Evolutionary conservation across 495 filamentous ascomycete genomes (phyloP).

Genomic region (Friedmanniomyces simplex): DNA sequence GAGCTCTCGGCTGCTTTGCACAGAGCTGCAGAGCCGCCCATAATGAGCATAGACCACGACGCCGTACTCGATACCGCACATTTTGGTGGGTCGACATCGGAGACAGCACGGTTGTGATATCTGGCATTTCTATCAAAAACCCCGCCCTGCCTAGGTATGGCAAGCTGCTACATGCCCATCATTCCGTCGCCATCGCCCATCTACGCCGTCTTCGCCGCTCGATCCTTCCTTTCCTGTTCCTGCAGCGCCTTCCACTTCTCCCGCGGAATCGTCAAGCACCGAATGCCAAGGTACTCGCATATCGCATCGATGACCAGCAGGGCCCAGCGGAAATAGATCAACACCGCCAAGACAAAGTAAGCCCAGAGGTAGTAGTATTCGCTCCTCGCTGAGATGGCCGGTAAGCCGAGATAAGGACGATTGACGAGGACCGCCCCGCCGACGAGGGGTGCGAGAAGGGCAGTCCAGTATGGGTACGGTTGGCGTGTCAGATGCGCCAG

Average conservation of each 20-base stretch:
- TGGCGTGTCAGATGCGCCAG: constrained; percentile 87
- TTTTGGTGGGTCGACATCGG: too few species aligned
- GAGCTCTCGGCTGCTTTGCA: too few species aligned
- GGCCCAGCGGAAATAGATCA: constrained; percentile 88
- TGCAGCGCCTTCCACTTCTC: constrained; percentile 17
- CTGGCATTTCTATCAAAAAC: too few species aligned
- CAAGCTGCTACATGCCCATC: too few species aligned
- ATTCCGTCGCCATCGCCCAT: too few species aligned
- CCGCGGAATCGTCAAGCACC: constrained; percentile 69
- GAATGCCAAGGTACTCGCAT: constrained; percentile 84
- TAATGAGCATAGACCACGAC: too few species aligned
- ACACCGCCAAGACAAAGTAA: constrained; percentile 69
- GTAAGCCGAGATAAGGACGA: constrained; percentile 64
- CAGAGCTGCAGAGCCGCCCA: too few species aligned
- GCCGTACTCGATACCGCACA: too few species aligned
- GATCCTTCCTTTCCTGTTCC: constrained; percentile 2
- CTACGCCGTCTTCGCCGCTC: neutral
- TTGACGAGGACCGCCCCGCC: constrained; percentile 77
- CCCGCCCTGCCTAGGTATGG: too few species aligned
- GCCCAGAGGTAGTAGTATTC: constrained; percentile 74
- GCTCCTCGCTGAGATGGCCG: constrained; percentile 29
- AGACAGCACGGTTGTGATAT: too few species aligned
- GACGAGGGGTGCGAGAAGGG: constrained; percentile 75
- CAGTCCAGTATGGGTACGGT: constrained; percentile 93
- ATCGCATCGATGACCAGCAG: constrained; percentile 83